A percentile compares a stretch with the other conserved stretches of the same genome.
Conservation (phyloP, 2,329 filamentous ascomycete species). For the Tetracladium maxilliforme region DNA sequence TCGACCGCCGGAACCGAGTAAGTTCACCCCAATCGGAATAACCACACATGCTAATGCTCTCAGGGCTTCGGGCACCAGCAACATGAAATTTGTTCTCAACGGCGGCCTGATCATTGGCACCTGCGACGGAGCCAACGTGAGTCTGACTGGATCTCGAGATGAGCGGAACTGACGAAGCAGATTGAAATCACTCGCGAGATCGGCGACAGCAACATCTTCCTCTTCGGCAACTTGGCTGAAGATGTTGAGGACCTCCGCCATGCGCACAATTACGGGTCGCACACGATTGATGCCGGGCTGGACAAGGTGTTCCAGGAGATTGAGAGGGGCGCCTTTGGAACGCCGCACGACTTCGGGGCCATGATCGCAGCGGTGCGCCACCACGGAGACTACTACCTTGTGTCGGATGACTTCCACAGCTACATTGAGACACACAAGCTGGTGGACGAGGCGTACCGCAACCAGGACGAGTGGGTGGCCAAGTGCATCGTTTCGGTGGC, state of each 20-base stretch:
- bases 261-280: constrained; percentile 68
- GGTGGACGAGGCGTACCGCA: constrained; percentile 82
- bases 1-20: constrained; percentile 96
- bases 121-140: constrained; percentile 91
- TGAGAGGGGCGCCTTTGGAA: constrained; percentile 66
- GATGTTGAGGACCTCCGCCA: constrained; percentile 95
- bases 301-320: constrained; percentile 74
- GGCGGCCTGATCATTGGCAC: constrained; percentile 96
- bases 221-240: constrained; percentile 91
- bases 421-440: constrained; percentile 84
- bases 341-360: constrained; percentile 63
- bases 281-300: constrained; percentile 64
- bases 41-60: no score
- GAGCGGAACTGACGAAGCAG: constrained; percentile 21
- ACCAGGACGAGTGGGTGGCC: constrained; percentile 83
- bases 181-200: constrained; percentile 98
- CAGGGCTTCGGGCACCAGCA: constrained; percentile 75
- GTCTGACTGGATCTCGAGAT: constrained; percentile 15
- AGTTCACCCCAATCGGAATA: no score
- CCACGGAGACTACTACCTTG: constrained; percentile 94
- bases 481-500: constrained; percentile 83
- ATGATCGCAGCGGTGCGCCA: constrained; percentile 75
- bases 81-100: constrained; percentile 99
- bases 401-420: constrained; percentile 92
- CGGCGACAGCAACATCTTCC: constrained; percentile 93